Evolutionary conservation across 306 rosid species (phyloP).

Genomic region (Elaeagnus macrophylla): DNA sequence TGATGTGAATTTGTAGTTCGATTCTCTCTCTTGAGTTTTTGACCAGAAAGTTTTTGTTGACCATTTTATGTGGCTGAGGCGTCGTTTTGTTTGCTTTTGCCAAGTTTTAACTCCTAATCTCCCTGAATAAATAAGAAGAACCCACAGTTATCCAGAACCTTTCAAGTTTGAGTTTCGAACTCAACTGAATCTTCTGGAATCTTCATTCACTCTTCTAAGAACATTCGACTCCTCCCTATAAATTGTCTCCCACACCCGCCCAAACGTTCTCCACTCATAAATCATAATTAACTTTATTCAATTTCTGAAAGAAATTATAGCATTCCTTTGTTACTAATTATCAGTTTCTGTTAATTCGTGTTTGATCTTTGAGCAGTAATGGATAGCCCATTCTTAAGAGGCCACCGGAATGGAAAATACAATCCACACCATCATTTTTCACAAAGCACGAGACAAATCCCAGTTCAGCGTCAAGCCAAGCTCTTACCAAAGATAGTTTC

Average conservation of each 20-base stretch:
- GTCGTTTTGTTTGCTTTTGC: neutral
- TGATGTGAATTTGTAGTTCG: too few species aligned
- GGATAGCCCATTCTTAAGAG: slow-evolving; percentile 24
- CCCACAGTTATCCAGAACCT: slow-evolving; percentile 22
- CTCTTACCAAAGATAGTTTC: slow-evolving; percentile 37
- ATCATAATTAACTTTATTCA: neutral
- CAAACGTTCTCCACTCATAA: neutral
- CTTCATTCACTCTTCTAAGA: slow-evolving; percentile 14
- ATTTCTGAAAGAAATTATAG: neutral
- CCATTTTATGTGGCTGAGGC: neutral
- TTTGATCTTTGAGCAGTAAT: neutral
- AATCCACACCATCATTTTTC: slow-evolving; percentile 7
- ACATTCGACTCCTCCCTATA: slow-evolving; percentile 1
- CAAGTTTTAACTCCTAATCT: neutral
- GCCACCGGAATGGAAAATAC: slow-evolving; percentile 9
- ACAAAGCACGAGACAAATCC: slow-evolving; percentile 3
- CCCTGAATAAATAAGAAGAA: slow-evolving; percentile 12
- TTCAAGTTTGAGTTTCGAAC: neutral
- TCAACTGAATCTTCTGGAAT: slow-evolving; percentile 36
- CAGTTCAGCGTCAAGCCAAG: slow-evolving; percentile 13
- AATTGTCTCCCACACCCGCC: neutral
- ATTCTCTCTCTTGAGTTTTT: too few species aligned
- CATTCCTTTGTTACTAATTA: neutral
- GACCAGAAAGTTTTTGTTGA: neutral
- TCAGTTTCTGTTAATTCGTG: too few species aligned